Base-by-base conservation (phyloP, 768 basidiomycete species). In the Phanerochaete sordida region DNA sequence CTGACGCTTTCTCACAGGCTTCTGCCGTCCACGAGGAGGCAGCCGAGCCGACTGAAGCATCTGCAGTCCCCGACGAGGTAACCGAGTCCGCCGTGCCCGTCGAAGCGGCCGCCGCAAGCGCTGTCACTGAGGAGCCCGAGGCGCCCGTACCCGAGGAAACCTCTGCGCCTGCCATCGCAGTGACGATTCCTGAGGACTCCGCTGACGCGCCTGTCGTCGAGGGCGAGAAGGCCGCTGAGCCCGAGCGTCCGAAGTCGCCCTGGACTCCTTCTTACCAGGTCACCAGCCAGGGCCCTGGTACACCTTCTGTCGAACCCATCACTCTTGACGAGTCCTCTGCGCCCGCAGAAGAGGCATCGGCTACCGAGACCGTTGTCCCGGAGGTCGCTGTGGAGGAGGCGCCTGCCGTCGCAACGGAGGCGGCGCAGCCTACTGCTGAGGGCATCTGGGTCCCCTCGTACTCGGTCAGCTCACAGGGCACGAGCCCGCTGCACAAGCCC, bases 231-330 rank as follows among this genome's bases (percentile, higher is more conserved):
- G 33, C 37, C 26, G n/a, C 37, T n/a, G 45, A 30, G 44, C 28
- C 74, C 15, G 80, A 80, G 51, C 71, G 77, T 37, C 79, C 80
- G 23, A 80, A 79, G 62, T 81, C 80, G 16, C 80, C 81, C 28
- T 83, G 78, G 79, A 78, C 76, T 15, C 77, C 81, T 7, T 81
- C 82, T 1, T 84, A 82, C 74, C 78, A 77, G 59, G 82, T 83
- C 24, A 79, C 73, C 13, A 77, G 58, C 19, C 77, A 77, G 66
- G 77, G 76, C 31, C 64, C 80, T 52, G 75, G 75, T 37, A 58
- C 62, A 19, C 37, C 49, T 35, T 59, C 48, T 16, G 30, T 48
- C 37, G 51, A 57, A n/a, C 46, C 44, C 6, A 13, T 45, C 16
- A 23, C 56, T 21, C 24, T 35, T 26, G 52, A 48, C 6, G 15